These are phyloP conservation scores for Cyberlindnera euphorbiiphila DNA, from an alignment of 805 yeast species.

Conservation along the genomic window DNA sequence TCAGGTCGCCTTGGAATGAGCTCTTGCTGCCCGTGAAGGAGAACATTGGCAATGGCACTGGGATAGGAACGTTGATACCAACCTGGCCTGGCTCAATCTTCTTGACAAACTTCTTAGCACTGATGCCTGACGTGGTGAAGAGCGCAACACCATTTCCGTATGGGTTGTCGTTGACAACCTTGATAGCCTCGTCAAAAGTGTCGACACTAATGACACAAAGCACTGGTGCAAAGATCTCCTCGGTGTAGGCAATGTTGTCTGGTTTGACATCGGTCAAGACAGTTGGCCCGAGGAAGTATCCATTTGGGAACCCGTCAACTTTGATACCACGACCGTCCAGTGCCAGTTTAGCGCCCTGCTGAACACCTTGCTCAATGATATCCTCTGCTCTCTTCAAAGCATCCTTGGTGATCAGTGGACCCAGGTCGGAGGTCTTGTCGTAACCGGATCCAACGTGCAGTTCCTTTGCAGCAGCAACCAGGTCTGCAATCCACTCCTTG, in stretches of 20 bases:
- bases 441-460: slow-evolving; percentile 65
- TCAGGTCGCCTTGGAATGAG: slow-evolving; percentile 73
- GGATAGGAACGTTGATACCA: slow-evolving; percentile 75
- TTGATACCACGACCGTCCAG: slow-evolving; percentile 59
- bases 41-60: slow-evolving; percentile 79
- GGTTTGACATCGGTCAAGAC: slow-evolving; percentile 57
- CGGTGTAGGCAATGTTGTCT: slow-evolving; percentile 64
- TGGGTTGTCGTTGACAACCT: slow-evolving; percentile 52
- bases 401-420: slow-evolving; percentile 64
- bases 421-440: slow-evolving; percentile 56
- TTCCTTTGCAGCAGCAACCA: slow-evolving; percentile 51
- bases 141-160: slow-evolving; percentile 73
- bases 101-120: slow-evolving; percentile 67
- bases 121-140: slow-evolving; percentile 65
- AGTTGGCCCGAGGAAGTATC: slow-evolving; percentile 74
- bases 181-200: slow-evolving; percentile 69
- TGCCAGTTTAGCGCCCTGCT: slow-evolving; percentile 54
- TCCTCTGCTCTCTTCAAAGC: slow-evolving; percentile 48
- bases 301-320: slow-evolving; percentile 48
- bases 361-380: slow-evolving; percentile 49
- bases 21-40: slow-evolving; percentile 75
- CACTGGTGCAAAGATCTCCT: slow-evolving; percentile 76
- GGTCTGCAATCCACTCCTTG: slow-evolving; percentile 58
- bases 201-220: slow-evolving; percentile 58
- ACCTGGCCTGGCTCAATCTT: slow-evolving; percentile 72